These are phyloP conservation scores for Sanghuangporus weigelae DNA, from an alignment of 1,284 basidiomycete genomes.

Conservation along the genomic window DNA sequence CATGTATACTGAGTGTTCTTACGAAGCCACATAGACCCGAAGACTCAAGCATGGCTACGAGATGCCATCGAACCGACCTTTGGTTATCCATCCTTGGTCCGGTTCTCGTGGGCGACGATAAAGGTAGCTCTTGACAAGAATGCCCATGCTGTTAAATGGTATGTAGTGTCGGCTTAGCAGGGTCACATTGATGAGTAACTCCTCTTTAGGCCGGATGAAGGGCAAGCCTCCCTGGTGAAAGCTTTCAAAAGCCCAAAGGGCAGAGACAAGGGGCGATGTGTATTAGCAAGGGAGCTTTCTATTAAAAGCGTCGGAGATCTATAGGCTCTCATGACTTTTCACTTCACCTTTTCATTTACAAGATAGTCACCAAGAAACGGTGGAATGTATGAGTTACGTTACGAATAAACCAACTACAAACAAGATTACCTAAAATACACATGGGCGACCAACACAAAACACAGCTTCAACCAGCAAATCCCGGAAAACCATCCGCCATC, in stretches of 20 bases:
- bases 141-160: constrained; percentile 80
- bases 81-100: constrained; percentile 85
- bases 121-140: constrained; percentile 83
- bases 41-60: constrained; percentile 85
- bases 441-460: background rate
- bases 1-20: background rate
- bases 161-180: constrained; percentile 21
- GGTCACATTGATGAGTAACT: background rate
- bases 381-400: too few species aligned
- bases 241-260: constrained; percentile 68
- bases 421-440: background rate
- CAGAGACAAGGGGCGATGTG: constrained; percentile 64
- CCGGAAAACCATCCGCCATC: constrained; percentile 15
- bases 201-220: constrained; percentile 67
- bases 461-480: background rate
- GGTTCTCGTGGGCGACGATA: constrained; percentile 96
- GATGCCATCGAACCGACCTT: constrained; percentile 82
- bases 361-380: too few species aligned
- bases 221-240: constrained; percentile 67
- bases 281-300: constrained; percentile 64
- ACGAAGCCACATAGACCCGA: constrained; percentile 62
- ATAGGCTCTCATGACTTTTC: background rate
- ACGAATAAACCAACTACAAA: too few species aligned
- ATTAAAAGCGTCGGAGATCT: constrained; percentile 57
- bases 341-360: background rate